Conservation (phyloP, 1,139 yeast species). For the Taiozyma sp. region DNA sequence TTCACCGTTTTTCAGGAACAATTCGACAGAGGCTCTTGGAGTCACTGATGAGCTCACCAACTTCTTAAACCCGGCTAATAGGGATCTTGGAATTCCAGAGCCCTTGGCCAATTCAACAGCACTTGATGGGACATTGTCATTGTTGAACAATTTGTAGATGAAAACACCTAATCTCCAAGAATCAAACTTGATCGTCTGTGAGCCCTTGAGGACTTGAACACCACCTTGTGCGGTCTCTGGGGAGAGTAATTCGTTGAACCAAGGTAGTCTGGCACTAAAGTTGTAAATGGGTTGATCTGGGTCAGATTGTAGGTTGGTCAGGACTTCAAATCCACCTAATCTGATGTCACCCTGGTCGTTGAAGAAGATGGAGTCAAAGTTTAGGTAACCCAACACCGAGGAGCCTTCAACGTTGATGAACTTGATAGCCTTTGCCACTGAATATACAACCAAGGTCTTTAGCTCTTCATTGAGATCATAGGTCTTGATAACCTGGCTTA, state of each 20-base stretch:
- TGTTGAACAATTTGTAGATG: slow-evolving; percentile 42
- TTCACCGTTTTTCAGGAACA: slow-evolving; percentile 42
- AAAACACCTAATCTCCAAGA: slow-evolving; percentile 59
- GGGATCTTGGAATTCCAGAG: slow-evolving; percentile 26
- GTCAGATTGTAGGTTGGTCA: slow-evolving; percentile 46
- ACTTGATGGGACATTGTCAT: slow-evolving; percentile 7
- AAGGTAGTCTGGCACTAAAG: slow-evolving; percentile 25
- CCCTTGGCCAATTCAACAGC: slow-evolving; percentile 20
- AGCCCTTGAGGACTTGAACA: slow-evolving; percentile 35
- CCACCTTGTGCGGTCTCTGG: slow-evolving; percentile 40
- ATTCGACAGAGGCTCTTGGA: slow-evolving; percentile 43
- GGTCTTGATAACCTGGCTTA: slow-evolving; percentile 30
- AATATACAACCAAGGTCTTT: slow-evolving; percentile 55
- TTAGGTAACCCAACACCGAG: slow-evolving; percentile 62
- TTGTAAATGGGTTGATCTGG: slow-evolving; percentile 41
- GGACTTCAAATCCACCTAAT: slow-evolving; percentile 74
- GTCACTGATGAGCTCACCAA: slow-evolving; percentile 28
- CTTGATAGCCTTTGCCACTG: slow-evolving; percentile 48
- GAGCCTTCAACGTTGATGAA: slow-evolving; percentile 60
- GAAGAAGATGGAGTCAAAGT: slow-evolving; percentile 54
- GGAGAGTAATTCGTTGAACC: slow-evolving; percentile 32
- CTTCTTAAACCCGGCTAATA: slow-evolving; percentile 26
- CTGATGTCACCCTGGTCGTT: slow-evolving; percentile 78
- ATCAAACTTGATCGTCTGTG: slow-evolving; percentile 45
- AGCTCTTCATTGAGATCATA: slow-evolving; percentile 28